Evolutionary conservation across 352 stramenopile species (phyloP), one percentile per base, ranked within the genome.

Genomic region (Globisporangium recalcitrans): DNA sequence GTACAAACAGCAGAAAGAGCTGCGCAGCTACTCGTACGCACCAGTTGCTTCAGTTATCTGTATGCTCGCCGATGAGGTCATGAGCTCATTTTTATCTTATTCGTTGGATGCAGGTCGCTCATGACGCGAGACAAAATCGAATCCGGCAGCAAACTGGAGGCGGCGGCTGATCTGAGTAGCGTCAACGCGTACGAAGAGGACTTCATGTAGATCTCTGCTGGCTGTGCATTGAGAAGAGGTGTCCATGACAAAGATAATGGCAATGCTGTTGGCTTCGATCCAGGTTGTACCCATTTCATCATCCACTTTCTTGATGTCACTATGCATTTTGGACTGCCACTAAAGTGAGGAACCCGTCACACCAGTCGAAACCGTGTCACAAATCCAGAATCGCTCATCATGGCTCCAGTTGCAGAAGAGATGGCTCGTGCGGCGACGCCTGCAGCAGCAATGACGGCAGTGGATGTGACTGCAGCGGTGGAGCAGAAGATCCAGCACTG

Each of bases 151-250:
- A 81, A 76, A 21, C 27, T 63, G 27, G 22, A 69, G 34, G 53
- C 55, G 6, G 55, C 53, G 3, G 58, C 62, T 42, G 49, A 54
- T 21, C 47, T 59, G 22, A 58, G 26, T 21, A 56, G 31, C 22
- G 58, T 69, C 71, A 90, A 89, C 52, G 80, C 77, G 0, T 91
- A 90, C 58, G 80, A 91, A 65, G 82, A 91, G 19, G 80, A 91
- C 64, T 91, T 91, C 48, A 91, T 91, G 82, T 91, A 57, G 29
- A 56, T 26, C 5, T 27, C n/a, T 9, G 24, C 38, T 22, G 19
- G 13, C 14, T 22, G 38, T 1, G 11, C 16, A 22, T 21, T 46
- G 38, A 46, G 38, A 46, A 46, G 38, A 11, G 16, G 10, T 22
- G 6, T 16, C 7, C 38, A 11, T 46, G n/a, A n/a, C n/a, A n/a